phyloP scores from a whole-genome alignment of 768 basidiomycete species.

The Boletus subcaerulescens region DNA sequence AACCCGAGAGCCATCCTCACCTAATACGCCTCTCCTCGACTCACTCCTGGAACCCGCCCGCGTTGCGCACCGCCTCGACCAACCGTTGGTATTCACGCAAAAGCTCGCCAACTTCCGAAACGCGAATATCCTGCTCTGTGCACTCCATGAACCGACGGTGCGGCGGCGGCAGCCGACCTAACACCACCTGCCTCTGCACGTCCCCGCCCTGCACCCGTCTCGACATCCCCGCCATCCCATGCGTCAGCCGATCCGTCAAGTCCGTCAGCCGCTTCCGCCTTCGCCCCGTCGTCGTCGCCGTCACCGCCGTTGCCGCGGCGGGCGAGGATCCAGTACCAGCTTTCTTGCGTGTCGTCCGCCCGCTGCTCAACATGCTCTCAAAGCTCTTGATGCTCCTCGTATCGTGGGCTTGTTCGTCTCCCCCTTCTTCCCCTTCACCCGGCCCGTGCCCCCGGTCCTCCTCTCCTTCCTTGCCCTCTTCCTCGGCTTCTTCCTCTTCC shows the following conservation, averaged over 20 bases:
- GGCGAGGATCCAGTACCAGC: not conserved
- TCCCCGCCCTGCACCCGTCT: slow-evolving; percentile 40
- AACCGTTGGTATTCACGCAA: slow-evolving; percentile 79
- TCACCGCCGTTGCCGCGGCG: not conserved
- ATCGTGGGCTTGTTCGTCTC: slow-evolving; percentile 41
- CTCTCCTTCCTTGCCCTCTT: slow-evolving; percentile 22
- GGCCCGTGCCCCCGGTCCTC: not conserved
- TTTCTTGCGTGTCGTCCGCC: slow-evolving; percentile 18
- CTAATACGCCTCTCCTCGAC: too few relatives aligned
- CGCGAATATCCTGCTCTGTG: slow-evolving; percentile 67
- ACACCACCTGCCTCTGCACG: slow-evolving; percentile 31
- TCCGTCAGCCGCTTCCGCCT: slow-evolving; percentile 50
- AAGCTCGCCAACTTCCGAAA: slow-evolving; percentile 79
- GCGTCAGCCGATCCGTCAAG: slow-evolving; percentile 77
- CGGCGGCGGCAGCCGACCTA: slow-evolving; percentile 54
- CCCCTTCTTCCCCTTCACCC: slow-evolving; percentile 20
- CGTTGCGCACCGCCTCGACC: slow-evolving; percentile 60
- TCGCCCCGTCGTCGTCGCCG: slow-evolving; percentile 14
- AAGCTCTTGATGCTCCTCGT: slow-evolving; percentile 81
- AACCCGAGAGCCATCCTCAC: too few relatives aligned
- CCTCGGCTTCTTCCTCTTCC: slow-evolving; percentile 30
- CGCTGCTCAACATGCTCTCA: slow-evolving; percentile 71
- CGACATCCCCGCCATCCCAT: slow-evolving; percentile 55
- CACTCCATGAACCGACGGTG: slow-evolving; percentile 70
- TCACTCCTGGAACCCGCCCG: slow-evolving; percentile 42